Conservation (phyloP, 257 asterid species). For the Nicotiana undulata region DNA sequence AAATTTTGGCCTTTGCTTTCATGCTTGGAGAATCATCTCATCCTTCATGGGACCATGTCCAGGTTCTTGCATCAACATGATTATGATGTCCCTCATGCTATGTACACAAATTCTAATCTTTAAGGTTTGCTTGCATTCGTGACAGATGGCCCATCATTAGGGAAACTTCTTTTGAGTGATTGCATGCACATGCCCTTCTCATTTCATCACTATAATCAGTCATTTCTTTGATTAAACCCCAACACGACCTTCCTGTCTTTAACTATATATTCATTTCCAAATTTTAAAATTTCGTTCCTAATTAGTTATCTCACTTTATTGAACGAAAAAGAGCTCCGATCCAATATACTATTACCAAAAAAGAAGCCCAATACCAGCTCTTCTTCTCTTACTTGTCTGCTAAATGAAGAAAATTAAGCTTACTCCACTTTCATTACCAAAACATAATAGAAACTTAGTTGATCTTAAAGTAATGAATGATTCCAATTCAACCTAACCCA, state of each 20-base stretch:
- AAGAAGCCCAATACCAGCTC: neutral
- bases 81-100: constrained; percentile 58
- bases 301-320: neutral
- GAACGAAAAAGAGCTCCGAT: neutral
- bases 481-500: neutral
- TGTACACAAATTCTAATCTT: constrained; percentile 20
- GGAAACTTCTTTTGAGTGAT: constrained; percentile 8
- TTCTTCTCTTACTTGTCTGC: neutral
- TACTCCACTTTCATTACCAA: neutral
- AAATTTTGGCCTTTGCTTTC: constrained; percentile 20
- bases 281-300: neutral
- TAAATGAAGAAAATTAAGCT: neutral
- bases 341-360: neutral
- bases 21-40: constrained; percentile 26
- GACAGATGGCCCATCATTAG: constrained; percentile 1
- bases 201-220: neutral
- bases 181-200: constrained; percentile 14
- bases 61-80: constrained; percentile 55
- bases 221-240: neutral
- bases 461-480: neutral
- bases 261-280: neutral
- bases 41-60: constrained; percentile 27
- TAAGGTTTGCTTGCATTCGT: constrained; percentile 2
- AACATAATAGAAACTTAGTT: neutral
- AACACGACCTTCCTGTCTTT: neutral